Evolutionary conservation across 73 alveolate species (phyloP).

Genomic region (Symbiodinium pilosum): DNA sequence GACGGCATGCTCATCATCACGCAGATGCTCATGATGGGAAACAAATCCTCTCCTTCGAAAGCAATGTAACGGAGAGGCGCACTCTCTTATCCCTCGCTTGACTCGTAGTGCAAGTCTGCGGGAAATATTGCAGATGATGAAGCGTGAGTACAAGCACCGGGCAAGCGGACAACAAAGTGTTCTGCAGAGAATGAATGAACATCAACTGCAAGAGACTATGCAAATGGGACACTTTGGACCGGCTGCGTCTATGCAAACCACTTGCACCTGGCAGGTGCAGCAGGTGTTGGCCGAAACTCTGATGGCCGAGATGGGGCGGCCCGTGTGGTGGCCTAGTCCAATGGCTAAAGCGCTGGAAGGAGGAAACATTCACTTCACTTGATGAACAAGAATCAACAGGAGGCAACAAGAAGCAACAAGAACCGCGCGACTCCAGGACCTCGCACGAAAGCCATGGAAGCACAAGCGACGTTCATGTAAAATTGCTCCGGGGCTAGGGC

Average conservation of each 20-base stretch:
- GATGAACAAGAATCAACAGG: no score
- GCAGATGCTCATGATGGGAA: constrained; percentile 9
- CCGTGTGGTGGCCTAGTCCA: constrained; percentile 9
- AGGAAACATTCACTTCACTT: no score
- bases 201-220: no score
- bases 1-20: constrained; percentile 6
- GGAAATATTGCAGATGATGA: background rate
- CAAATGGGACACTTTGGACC: background rate
- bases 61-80: background rate
- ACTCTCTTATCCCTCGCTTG: background rate
- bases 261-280: constrained; percentile 3
- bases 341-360: no score
- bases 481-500: background rate
- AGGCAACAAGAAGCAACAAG: background rate
- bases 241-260: background rate
- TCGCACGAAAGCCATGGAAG: background rate
- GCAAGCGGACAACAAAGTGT: no score
- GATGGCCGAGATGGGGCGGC: background rate
- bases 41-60: background rate
- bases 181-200: no score
- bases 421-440: background rate
- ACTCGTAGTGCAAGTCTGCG: constrained; percentile 27
- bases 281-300: constrained; percentile 4
- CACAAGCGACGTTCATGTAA: no score
- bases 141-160: background rate